Conservation (phyloP, 2,329 filamentous ascomycete species). For the Xylogone sp. region DNA sequence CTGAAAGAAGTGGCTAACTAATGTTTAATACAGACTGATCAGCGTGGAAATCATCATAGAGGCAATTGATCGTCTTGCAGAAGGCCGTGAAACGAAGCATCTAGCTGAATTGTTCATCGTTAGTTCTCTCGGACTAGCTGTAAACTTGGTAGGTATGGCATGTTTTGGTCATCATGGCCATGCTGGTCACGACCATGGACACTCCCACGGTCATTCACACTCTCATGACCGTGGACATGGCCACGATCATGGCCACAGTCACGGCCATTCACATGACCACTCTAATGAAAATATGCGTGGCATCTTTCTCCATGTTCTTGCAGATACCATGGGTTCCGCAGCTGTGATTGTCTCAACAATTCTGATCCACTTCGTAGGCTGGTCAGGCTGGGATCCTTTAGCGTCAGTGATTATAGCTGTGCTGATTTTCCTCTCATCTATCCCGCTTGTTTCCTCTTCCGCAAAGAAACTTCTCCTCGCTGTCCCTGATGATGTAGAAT, state of each 20-base stretch:
- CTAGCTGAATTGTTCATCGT: constrained; percentile 86
- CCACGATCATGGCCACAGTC: constrained; percentile 23
- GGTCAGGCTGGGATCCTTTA: constrained; percentile 91
- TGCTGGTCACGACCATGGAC: constrained; percentile 34
- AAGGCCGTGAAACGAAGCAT: constrained; percentile 78
- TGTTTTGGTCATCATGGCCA: constrained; percentile 42
- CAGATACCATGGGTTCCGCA: constrained; percentile 89
- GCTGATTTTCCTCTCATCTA: constrained; percentile 87
- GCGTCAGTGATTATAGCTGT: constrained; percentile 92
- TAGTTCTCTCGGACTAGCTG: constrained; percentile 77
- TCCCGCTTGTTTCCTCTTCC: constrained; percentile 81
- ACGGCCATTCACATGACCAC: constrained; percentile 49
- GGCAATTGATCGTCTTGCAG: constrained; percentile 80
- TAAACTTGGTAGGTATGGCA: constrained; percentile 84
- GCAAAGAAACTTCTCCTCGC: constrained; percentile 81
- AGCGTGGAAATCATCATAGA: constrained; percentile 96
- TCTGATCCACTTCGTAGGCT: constrained; percentile 81
- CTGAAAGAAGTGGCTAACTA: no score
- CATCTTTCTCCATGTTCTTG: constrained; percentile 92
- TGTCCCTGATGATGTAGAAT: constrained; percentile 81
- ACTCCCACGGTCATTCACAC: constrained; percentile 23
- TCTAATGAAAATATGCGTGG: constrained; percentile 98
- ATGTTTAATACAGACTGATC: constrained; percentile 61
- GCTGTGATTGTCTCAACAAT: constrained; percentile 91
- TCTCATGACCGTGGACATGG: constrained; percentile 22